Base-by-base conservation (phyloP, 2,329 filamentous ascomycete species). In the Gyromitra esculenta region DNA sequence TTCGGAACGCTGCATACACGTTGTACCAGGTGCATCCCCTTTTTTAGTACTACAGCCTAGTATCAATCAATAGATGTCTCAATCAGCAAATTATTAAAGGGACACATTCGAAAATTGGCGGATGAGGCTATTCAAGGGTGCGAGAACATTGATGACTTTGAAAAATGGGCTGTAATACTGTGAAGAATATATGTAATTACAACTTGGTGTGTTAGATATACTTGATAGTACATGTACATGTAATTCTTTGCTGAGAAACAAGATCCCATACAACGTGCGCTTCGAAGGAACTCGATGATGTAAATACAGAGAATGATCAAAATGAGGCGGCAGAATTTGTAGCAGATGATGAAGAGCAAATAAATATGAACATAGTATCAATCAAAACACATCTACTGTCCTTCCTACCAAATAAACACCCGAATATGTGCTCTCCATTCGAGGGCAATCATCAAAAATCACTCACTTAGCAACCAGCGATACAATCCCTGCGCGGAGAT, bases 81-180 rank as follows among this genome's bases (percentile, higher is more conserved):
- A 5, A 50, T 75, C 31, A 71, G 70, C 18, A 75, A 75, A 37
- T 66, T 39, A 0, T 59, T 70, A 18, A 75, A 75, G 11, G 18
- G 35, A 6, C 8, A 25, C 41, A 15, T 75, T 6, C 15, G 8
- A 7, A n/a, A 7, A 11, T 18, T 50, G 11, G 59, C 52, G n/a
- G 73, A 71, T 45, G 21, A 41, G n/a, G 57, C 37, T 39, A 39
- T 71, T 31, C 5, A 5, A 1, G 35, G 56, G 1, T 18, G 35
- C 5, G 45, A 50, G 43, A 59, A 21, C 41, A 1, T 48, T 1
- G 8, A 50, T n/a, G 50, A 37, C 13, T 41, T 18, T 25, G 52
- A 73, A 45, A 73, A 66, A 59, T 50, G 1, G 8, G 5, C 60
- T 8, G 50, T 59, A 2, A 35, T 37, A 21, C 1, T 60, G 0